Evolutionary conservation across 2,329 filamentous ascomycete genomes (phyloP).

Genomic region (Chalaropsis ovoidea): DNA sequence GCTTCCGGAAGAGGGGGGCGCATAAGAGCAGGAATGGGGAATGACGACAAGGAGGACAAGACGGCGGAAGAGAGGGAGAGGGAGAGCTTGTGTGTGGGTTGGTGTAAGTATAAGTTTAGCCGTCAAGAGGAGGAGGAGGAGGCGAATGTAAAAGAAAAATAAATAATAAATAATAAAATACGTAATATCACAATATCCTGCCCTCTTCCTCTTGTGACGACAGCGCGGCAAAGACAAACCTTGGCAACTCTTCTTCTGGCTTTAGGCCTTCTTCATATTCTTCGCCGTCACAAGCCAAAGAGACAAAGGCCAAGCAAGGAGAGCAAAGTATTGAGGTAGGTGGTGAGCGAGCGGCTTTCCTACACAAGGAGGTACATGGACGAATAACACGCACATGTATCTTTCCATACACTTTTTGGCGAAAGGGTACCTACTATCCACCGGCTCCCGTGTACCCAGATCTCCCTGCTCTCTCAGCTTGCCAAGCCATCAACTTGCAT

Average conservation of each 20-base stretch:
- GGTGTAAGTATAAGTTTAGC: neutral
- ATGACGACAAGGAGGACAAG: neutral
- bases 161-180: neutral
- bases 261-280: too few species aligned
- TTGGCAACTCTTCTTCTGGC: too few species aligned
- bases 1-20: constrained; percentile 3
- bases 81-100: neutral
- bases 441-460: too few species aligned
- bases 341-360: too few species aligned
- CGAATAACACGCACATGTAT: too few species aligned
- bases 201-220: neutral
- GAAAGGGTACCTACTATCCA: too few species aligned
- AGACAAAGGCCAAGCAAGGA: too few species aligned
- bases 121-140: too few species aligned
- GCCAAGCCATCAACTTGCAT: neutral
- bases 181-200: neutral
- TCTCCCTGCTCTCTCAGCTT: neutral
- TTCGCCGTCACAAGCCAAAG: neutral
- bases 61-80: neutral
- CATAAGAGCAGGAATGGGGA: neutral
- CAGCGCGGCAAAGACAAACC: constrained; percentile 4
- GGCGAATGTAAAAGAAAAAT: neutral
- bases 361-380: too few species aligned
- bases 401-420: too few species aligned
- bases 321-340: too few species aligned